Conservation (phyloP, 2,329 filamentous ascomycete species). For the Lachnellula arida region DNA sequence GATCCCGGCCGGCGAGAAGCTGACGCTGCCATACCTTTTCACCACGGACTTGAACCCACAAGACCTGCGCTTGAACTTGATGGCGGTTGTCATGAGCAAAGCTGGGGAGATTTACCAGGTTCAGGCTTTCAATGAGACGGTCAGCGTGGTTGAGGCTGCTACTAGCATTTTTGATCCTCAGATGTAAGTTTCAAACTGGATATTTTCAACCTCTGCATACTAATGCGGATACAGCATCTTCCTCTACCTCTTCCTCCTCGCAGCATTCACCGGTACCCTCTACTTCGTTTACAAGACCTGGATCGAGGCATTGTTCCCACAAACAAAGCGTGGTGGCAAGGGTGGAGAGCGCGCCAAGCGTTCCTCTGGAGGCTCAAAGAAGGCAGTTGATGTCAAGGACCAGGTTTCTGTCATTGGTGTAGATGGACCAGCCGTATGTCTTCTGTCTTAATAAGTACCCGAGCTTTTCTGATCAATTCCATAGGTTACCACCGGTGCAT, state of each 20-base stretch:
- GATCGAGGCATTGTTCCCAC: constrained; percentile 93
- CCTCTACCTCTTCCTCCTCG: constrained; percentile 87
- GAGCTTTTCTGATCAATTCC: neutral
- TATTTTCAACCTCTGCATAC: constrained; percentile 6
- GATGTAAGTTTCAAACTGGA: constrained; percentile 61
- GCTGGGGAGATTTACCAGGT: constrained; percentile 71
- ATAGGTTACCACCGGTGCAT: constrained; percentile 24
- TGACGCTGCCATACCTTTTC: constrained; percentile 78
- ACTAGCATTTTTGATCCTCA: constrained; percentile 92
- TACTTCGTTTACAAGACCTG: constrained; percentile 99
- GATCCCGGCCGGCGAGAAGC: constrained; percentile 70
- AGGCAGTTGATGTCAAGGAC: constrained; percentile 49
- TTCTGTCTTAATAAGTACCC: neutral
- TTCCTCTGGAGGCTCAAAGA: constrained; percentile 60
- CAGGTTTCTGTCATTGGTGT: constrained; percentile 63
- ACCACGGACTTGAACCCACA: constrained; percentile 88
- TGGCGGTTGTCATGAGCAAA: constrained; percentile 65
- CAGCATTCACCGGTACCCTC: constrained; percentile 70
- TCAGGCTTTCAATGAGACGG: constrained; percentile 73
- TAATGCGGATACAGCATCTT: constrained; percentile 66
- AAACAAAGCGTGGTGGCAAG: constrained; percentile 58
- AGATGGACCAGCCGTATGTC: constrained; percentile 34
- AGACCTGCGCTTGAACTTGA: constrained; percentile 74
- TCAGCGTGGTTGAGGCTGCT: constrained; percentile 83
- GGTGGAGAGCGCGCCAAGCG: constrained; percentile 46